Base-by-base conservation (phyloP, 1,284 basidiomycete species). In the Ganoderma leucocontextum region DNA sequence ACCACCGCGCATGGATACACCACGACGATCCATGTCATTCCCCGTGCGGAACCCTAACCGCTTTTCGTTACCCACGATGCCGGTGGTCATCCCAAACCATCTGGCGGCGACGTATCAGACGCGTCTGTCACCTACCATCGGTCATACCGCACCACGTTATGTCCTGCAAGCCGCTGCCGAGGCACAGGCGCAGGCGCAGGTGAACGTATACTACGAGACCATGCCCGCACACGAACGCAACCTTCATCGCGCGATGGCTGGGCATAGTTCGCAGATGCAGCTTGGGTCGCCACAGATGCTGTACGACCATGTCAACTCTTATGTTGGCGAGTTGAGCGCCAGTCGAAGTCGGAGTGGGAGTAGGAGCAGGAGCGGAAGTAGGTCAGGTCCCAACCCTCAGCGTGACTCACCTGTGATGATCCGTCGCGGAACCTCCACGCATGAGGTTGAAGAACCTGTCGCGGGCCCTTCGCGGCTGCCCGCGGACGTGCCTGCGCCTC, bases 21-120 rank as follows among this genome's bases (percentile, higher is more conserved):
- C 78, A 12, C 77, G 80, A 52, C 75, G 81, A 25, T 82, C 82
- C 9, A 76, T 78, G 65, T 83, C 82, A 2, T 80, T 80, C 38
- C 80, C 82, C 15, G 75, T 81, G 60, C 75, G 71, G 63, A 69
- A 69, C 65, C 65, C 67, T 12, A 72, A 72, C 55, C 65, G 75
- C 35, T 73, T 76, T 62, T 76, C 75, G 66, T 64, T 73, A 57
- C 69, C 76, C 25, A 75, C 76, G 38, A 63, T 80, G 59, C 73
- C 78, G 35, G 71, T 68, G 39, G 74, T 65, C 63, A 69, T 73
- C 44, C 73, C 72, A 17, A 73, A 73, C 60, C 68, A 68, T 38
- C 60, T 68, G 29, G 67, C 67, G 22, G 65, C 64, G 44, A 62
- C 69, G 29, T 72, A 74, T 70, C 69, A 77, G 71, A 41, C 76